Percentiles rank a stretch among this genome's conserved stretches.
Conservation (phyloP, 2,329 filamentous ascomycete species). For the Fusarium goolgardi region DNA sequence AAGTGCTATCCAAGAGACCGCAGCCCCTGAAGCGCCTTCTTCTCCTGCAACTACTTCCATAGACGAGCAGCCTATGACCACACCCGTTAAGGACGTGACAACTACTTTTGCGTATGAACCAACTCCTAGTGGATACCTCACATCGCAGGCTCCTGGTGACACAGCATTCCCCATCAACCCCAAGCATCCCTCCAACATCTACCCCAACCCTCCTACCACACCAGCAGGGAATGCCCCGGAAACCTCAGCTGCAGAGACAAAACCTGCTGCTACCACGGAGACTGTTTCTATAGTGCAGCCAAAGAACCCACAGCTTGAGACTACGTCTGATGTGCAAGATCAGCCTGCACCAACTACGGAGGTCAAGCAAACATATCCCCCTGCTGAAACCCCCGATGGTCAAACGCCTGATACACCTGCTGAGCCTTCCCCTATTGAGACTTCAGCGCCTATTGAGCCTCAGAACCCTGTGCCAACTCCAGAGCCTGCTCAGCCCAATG, state of each 20-base stretch:
- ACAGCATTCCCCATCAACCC: conserved; percentile 19
- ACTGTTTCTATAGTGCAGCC: conserved; percentile 39
- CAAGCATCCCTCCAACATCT: conserved; percentile 14
- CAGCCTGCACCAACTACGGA: conserved; percentile 27
- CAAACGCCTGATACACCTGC: conserved; percentile 17
- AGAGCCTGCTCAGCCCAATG: conserved; percentile 15
- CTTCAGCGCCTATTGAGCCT: conserved; percentile 11
- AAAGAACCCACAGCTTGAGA: conserved; percentile 10
- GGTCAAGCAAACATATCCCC: conserved; percentile 18
- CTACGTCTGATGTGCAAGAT: conserved; percentile 19
- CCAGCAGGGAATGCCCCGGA: conserved; percentile 1
- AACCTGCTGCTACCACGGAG: conserved; percentile 24
- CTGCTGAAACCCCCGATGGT: conserved; percentile 12
- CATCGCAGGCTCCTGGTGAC: conserved; percentile 20
- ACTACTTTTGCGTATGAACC: conserved; percentile 15
- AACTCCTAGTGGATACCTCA: conserved; percentile 17
- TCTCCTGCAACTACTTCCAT: conserved; percentile 7
- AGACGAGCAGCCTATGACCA: conserved; percentile 8
- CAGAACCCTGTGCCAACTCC: conserved; percentile 11
- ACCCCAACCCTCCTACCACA: conserved; percentile 11
- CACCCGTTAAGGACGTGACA: conserved; percentile 11
- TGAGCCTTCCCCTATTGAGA: conserved; percentile 7
- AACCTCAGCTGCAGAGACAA: conserved; percentile 12
- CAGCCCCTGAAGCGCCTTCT: conserved; percentile 15
- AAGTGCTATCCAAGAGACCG: conserved; percentile 24